Evolutionary conservation across 2,329 filamentous ascomycete genomes (phyloP).

Genomic region (Tricladium varicosporioides): DNA sequence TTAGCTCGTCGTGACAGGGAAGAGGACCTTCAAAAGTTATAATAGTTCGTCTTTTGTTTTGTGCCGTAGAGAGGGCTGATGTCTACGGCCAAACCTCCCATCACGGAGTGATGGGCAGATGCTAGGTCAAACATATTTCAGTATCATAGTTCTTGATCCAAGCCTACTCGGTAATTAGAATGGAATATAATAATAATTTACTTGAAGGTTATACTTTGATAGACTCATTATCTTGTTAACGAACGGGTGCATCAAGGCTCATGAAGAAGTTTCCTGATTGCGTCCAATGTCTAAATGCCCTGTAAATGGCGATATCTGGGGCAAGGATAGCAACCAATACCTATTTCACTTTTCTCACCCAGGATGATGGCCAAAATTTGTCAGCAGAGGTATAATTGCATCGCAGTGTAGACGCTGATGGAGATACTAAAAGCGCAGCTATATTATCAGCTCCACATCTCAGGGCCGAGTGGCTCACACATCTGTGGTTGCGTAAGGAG

Average conservation of each 20-base stretch:
- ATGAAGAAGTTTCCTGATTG: background rate
- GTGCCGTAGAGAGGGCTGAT: background rate
- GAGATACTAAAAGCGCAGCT: conserved; percentile 35
- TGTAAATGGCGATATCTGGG: conserved; percentile 33
- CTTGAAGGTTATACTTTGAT: too few relatives aligned
- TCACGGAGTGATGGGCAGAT: background rate
- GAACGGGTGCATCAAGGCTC: background rate
- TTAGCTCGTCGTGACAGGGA: too few relatives aligned
- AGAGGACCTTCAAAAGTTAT: background rate
- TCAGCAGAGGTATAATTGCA: conserved; percentile 36
- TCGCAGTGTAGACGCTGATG: conserved; percentile 36
- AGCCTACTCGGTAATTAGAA: too few relatives aligned
- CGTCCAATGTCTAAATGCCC: conserved; percentile 22
- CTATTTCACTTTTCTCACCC: conserved; percentile 30
- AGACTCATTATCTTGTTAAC: too few relatives aligned
- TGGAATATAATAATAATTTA: too few relatives aligned
- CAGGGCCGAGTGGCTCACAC: conserved; percentile 26
- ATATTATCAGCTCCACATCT: conserved; percentile 34
- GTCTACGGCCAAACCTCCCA: background rate
- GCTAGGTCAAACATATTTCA: background rate
- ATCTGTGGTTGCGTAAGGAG: background rate
- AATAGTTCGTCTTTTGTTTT: background rate
- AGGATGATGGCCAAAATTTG: background rate
- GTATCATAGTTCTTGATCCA: too few relatives aligned
- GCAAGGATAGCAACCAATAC: conserved; percentile 31